Conservation (phyloP, 371 early-diverging fungal species). For the Zychaea mexicana region DNA sequence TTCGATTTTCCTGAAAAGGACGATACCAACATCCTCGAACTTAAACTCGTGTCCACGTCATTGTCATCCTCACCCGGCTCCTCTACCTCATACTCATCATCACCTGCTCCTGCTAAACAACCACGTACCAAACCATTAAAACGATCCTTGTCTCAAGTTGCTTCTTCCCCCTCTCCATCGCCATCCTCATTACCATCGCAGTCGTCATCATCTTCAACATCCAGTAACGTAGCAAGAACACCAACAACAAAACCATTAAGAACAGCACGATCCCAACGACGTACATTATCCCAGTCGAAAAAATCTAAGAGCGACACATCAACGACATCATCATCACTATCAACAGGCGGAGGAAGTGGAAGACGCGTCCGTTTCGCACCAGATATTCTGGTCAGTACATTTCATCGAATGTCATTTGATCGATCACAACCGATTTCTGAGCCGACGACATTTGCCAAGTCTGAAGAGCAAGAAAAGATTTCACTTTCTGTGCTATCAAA, state of each 20-base stretch:
- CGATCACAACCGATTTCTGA: neutral
- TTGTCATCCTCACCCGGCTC: neutral
- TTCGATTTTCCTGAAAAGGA: conserved; percentile 3
- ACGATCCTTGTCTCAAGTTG: neutral
- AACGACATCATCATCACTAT: neutral
- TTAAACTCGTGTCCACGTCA: neutral
- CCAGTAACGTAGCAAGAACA: neutral
- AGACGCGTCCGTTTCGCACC: neutral
- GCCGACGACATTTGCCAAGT: neutral
- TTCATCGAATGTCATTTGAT: neutral
- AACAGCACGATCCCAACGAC: too few relatives aligned
- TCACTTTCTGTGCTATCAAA: too few relatives aligned
- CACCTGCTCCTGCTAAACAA: neutral
- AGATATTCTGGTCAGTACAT: neutral
- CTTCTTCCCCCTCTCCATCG: too few relatives aligned
- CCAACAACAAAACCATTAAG: neutral
- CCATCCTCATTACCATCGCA: too few relatives aligned
- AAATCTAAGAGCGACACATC: neutral
- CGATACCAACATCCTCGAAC: neutral
- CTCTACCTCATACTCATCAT: neutral
- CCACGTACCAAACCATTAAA: neutral
- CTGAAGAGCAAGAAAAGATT: neutral
- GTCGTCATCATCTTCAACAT: neutral
- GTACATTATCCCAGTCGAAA: neutral
- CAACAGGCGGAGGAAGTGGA: too few relatives aligned